These are phyloP conservation scores for Neofusicoccum umdonicola DNA, from an alignment of 2,329 filamentous ascomycete species.

Conservation along the genomic window DNA sequence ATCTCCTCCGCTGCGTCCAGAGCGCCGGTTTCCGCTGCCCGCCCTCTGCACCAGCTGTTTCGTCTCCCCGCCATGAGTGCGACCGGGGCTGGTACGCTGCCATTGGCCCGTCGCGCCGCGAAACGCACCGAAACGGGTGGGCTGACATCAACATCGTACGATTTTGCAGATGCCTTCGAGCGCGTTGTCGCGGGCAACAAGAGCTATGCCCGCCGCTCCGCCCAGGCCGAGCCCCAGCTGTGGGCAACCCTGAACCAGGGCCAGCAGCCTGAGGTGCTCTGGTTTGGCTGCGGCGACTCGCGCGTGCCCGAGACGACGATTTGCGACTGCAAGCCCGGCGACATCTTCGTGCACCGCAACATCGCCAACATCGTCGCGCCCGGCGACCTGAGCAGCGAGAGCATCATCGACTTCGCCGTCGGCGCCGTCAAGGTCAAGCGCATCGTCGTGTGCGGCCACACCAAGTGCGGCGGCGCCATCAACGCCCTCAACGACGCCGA, in stretches of 20 bases:
- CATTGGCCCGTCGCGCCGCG: slow-evolving; percentile 7
- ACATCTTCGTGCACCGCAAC: slow-evolving; percentile 87
- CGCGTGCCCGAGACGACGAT: slow-evolving; percentile 82
- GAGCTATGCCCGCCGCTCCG: slow-evolving; percentile 66
- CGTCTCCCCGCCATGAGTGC: slow-evolving; percentile 1
- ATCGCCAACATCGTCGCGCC: slow-evolving; percentile 80
- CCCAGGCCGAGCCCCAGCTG: slow-evolving; percentile 66
- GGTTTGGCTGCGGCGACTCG: slow-evolving; percentile 85
- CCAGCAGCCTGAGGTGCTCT: slow-evolving; percentile 68
- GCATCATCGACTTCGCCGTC: slow-evolving; percentile 79
- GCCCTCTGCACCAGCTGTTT: slow-evolving; percentile 4
- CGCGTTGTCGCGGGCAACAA: slow-evolving; percentile 67
- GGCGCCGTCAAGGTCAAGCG: slow-evolving; percentile 65
- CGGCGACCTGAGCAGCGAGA: slow-evolving; percentile 70
- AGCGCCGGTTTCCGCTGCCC: slow-evolving; percentile 12
- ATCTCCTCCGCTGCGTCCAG: neutral
- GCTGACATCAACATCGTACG: slow-evolving; percentile 17
- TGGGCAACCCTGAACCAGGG: slow-evolving; percentile 66
- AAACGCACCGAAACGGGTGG: neutral
- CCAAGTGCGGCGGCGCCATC: slow-evolving; percentile 58
- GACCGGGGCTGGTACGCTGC: slow-evolving; percentile 9
- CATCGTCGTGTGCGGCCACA: slow-evolving; percentile 62
- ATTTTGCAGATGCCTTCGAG: slow-evolving; percentile 53
- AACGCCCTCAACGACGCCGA: slow-evolving; percentile 56
- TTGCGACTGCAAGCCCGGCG: slow-evolving; percentile 73